phyloP scores from a whole-genome alignment of 306 rosid species.

The Adenanthera pavonina region DNA sequence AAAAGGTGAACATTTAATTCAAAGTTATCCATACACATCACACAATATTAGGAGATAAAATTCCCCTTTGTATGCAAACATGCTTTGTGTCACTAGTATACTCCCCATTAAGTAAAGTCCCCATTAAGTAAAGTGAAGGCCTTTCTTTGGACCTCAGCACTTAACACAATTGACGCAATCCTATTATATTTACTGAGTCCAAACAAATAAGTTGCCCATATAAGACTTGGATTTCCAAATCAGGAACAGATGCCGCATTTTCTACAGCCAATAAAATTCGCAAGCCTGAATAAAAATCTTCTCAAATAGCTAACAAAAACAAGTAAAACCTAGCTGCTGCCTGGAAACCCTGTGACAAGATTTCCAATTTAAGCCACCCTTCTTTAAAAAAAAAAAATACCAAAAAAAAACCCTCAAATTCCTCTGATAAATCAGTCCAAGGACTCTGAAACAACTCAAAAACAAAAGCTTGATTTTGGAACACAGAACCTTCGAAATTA shows the following conservation, averaged over 20 bases:
- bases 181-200: background rate
- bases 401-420: background rate
- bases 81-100: background rate
- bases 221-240: background rate
- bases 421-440: background rate
- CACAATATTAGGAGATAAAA: background rate
- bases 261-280: background rate
- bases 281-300: background rate
- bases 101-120: background rate
- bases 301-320: background rate
- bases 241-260: background rate
- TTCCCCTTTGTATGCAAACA: background rate
- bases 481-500: background rate
- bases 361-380: background rate
- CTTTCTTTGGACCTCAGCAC: background rate
- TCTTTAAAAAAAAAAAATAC: background rate
- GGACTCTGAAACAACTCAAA: background rate
- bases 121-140: background rate
- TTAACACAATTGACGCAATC: background rate
- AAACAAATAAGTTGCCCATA: background rate
- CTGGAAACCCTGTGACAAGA: background rate
- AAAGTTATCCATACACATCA: background rate
- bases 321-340: background rate
- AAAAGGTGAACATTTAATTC: background rate
- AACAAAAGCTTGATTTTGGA: background rate